Conservation (phyloP, 129 eudicot genomes). For the Escallonia rubra region DNA sequence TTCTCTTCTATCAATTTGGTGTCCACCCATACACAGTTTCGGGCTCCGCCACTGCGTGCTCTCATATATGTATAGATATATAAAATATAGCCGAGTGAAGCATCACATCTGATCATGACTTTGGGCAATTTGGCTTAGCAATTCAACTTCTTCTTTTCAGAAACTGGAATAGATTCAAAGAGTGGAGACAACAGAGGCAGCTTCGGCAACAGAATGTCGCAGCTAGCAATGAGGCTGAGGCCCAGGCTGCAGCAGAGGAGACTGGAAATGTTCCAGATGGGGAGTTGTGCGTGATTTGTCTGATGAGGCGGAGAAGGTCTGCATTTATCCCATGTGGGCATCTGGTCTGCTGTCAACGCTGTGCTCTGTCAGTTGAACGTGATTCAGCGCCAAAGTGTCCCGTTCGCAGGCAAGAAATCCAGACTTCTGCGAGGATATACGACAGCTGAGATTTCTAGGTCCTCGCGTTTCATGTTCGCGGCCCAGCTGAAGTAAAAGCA, state of each 20-base stretch:
- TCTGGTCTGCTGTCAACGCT: conserved; percentile 73
- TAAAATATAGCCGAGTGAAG: background rate
- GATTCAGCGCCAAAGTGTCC: conserved; percentile 81
- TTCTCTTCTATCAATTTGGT: no score
- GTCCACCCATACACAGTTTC: no score
- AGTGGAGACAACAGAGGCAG: conserved; percentile 54
- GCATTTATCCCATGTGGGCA: conserved; percentile 96
- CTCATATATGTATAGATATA: no score
- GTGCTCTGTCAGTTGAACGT: conserved; percentile 71
- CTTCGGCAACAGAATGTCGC: conserved; percentile 31
- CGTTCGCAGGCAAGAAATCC: conserved; percentile 70
- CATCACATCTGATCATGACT: background rate
- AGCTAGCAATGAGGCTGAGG: conserved; percentile 16
- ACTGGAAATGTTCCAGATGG: conserved; percentile 68
- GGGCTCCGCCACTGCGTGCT: no score
- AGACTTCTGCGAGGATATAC: conserved; percentile 62
- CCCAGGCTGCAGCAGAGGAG: conserved; percentile 43
- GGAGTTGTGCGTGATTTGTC: conserved; percentile 74
- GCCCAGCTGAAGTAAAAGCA: background rate
- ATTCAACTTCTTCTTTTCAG: conserved; percentile 26
- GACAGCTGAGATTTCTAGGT: conserved; percentile 43
- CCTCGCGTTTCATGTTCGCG: background rate
- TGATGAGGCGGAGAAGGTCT: conserved; percentile 59
- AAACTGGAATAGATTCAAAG: conserved; percentile 73
- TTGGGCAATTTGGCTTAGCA: no score